phyloP scores from a whole-genome alignment of 2,329 filamentous ascomycete genomes.

The Plenodomus lindquistii region DNA sequence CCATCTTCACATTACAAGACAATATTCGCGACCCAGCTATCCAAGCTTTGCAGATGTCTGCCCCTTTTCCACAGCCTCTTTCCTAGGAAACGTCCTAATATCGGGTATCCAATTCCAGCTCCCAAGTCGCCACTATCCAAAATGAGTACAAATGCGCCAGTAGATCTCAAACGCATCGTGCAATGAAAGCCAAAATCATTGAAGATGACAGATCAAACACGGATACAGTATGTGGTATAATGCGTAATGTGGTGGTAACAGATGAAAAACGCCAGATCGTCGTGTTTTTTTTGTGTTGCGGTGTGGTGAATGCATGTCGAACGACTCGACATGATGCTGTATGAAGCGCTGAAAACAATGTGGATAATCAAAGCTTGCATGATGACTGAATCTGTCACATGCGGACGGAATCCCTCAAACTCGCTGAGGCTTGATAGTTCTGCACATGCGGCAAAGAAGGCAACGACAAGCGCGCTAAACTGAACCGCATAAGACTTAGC shows the following conservation, averaged over 20 bases:
- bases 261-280: neutral
- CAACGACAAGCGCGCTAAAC: slow-evolving; percentile 28
- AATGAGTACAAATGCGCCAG: neutral
- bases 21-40: neutral
- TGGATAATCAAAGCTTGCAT: no score
- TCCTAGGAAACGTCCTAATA: neutral
- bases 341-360: neutral
- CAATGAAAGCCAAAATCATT: slow-evolving; percentile 3
- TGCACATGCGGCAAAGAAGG: slow-evolving; percentile 31
- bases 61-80: neutral
- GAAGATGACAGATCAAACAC: neutral
- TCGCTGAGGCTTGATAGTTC: slow-evolving; percentile 29
- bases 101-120: neutral
- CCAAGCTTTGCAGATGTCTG: neutral
- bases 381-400: slow-evolving; percentile 17
- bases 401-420: slow-evolving; percentile 25
- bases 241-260: slow-evolving; percentile 1
- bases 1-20: neutral
- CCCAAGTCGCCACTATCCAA: neutral
- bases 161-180: slow-evolving; percentile 1
- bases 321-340: slow-evolving; percentile 8
- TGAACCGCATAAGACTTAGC: slow-evolving; percentile 26
- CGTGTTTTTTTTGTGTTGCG: neutral
- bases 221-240: neutral
- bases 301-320: neutral